These are phyloP conservation scores for Boletellus sp. DNA, from an alignment of 768 basidiomycete species.

Conservation along the genomic window DNA sequence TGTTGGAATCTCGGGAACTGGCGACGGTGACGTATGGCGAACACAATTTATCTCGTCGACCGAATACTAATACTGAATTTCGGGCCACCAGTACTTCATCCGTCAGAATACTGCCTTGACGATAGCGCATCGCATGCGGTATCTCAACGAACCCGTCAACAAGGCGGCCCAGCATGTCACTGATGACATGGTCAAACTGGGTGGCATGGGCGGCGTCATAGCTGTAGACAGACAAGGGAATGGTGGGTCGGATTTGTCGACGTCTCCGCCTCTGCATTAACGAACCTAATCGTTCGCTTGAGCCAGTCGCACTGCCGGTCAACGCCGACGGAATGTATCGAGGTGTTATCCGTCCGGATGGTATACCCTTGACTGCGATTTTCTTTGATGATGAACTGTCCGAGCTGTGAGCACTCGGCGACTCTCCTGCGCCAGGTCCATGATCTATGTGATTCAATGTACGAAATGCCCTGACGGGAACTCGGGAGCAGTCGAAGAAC, in stretches of 20 bases:
- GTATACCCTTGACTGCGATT: constrained; percentile 69
- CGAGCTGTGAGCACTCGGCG: constrained; percentile 2
- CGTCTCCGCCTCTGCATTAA: constrained; percentile 8
- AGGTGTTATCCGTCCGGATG: constrained; percentile 67
- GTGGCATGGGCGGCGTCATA: constrained; percentile 72
- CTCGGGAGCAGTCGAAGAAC: too few species aligned
- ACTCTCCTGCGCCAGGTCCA: neutral
- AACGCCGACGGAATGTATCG: constrained; percentile 84
- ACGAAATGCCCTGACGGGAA: too few species aligned
- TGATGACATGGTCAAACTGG: constrained; percentile 52
- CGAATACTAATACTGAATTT: too few species aligned
- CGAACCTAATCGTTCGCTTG: neutral
- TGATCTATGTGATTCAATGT: neutral
- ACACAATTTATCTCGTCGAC: too few species aligned
- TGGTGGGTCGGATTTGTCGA: constrained; percentile 44
- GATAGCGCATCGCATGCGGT: constrained; percentile 63
- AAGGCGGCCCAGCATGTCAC: constrained; percentile 55
- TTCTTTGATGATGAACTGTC: constrained; percentile 63
- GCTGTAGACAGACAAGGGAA: constrained; percentile 68
- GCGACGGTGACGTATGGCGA: constrained; percentile 73
- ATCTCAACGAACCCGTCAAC: constrained; percentile 52
- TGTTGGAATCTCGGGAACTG: constrained; percentile 77
- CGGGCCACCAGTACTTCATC: constrained; percentile 62
- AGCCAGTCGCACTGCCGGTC: constrained; percentile 63
- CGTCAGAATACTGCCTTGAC: constrained; percentile 63